A percentile compares a stretch with the other conserved stretches of the same genome.
These are phyloP conservation scores for Phytophthora foliorum DNA, from an alignment of 352 stramenopile genomes.

Conservation along the genomic window DNA sequence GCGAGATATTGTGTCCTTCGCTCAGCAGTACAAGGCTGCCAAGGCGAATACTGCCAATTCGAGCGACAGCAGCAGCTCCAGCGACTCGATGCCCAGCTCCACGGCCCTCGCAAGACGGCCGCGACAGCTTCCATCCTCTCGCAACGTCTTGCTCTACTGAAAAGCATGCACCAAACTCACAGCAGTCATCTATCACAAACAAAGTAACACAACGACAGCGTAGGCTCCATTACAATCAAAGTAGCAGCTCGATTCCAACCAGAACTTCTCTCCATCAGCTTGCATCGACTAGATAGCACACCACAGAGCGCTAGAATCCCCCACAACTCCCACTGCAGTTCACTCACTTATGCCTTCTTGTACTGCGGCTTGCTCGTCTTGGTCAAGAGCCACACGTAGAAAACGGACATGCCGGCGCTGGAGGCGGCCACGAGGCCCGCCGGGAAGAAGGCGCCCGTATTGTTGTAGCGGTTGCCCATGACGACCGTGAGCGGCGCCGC, in stretches of 20 bases:
- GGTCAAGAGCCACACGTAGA: constrained; percentile 82
- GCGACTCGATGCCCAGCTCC: constrained; percentile 11
- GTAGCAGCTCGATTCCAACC: constrained; percentile 11
- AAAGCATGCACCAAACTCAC: neutral
- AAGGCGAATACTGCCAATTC: constrained; percentile 26
- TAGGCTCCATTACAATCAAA: constrained; percentile 2
- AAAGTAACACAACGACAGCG: constrained; percentile 3
- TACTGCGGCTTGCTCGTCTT: constrained; percentile 77
- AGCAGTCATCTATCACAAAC: constrained; percentile 1
- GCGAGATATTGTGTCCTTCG: constrained; percentile 70
- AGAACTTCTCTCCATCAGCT: neutral
- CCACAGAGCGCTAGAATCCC: neutral
- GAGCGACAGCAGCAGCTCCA: constrained; percentile 20
- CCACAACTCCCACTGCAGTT: neutral
- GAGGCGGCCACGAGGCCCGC: constrained; percentile 67
- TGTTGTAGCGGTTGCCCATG: constrained; percentile 82
- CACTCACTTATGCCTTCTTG: constrained; percentile 59
- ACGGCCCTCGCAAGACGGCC: constrained; percentile 7
- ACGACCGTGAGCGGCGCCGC: constrained; percentile 75
- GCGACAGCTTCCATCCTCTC: constrained; percentile 15
- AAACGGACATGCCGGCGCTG: constrained; percentile 82
- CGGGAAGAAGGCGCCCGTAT: constrained; percentile 80
- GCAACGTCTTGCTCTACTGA: constrained; percentile 32
- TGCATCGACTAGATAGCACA: constrained; percentile 8
- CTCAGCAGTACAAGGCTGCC: constrained; percentile 65